Evolutionary conservation across 495 filamentous ascomycete species (phyloP), one percentile per base, ranked within the genome.

Genomic region (Penicillium angulare): DNA sequence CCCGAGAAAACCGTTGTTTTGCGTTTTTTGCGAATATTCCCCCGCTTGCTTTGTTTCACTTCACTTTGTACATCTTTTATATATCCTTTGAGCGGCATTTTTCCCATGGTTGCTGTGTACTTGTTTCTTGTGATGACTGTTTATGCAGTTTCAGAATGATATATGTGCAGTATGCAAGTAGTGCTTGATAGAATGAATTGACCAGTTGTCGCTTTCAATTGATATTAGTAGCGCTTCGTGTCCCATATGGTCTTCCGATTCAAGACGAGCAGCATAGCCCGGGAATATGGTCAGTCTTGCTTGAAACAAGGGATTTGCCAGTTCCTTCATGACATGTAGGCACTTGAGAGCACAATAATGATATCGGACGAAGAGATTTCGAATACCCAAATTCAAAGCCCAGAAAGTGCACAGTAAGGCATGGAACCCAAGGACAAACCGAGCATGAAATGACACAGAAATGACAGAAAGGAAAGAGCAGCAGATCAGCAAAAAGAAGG

Each of bases 21-120:
- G 20, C 27, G 8, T n/a, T 46, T 34, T 18, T 23, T 46, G 43
- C 27, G 31, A 46, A 46, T 46, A 46, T 46, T 34, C 43, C 43
- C 42, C 41, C 41, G 23, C 16, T 24, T 44, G 23, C 41, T 18
- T 23, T 26, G 41, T 29, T 46, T 13, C 22, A 12, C 38, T 41
- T 44, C 24, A n/a, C 31, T 7, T 32, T 31, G 6, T 35, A 21
- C 31, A 46, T 32, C 21, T 33, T 12, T 31, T n/a, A 22, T 15
- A n/a, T 20, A 22, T 22, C 34, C 29, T 21, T 21, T 31, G 16
- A 0, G n/a, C n/a, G n/a, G n/a, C n/a, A n/a, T n/a, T n/a, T n/a
- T n/a, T n/a, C n/a, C n/a, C n/a, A n/a, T n/a, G n/a, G 17, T 12
- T 18, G 34, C 17, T 23, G 16, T 45, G 15, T 32, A 33, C n/a